Evolutionary conservation across 106 monocot genomes (phyloP).

Genomic region (Ottelia alismoides): DNA sequence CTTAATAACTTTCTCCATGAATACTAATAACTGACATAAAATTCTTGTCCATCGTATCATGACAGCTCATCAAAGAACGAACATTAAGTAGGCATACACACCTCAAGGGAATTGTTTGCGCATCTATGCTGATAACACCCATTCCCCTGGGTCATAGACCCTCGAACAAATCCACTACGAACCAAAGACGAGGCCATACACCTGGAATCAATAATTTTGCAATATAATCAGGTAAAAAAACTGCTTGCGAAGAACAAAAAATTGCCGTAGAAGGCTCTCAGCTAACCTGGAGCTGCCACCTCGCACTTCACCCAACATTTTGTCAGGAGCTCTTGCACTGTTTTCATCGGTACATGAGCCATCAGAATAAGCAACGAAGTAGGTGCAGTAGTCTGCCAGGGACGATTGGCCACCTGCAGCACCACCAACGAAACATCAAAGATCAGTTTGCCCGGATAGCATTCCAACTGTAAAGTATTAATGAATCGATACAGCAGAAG

Average conservation of each 20-base stretch:
- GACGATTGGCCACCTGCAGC: too few species aligned
- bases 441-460: too few species aligned
- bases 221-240: not conserved
- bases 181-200: constrained; percentile 98
- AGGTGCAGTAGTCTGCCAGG: too few species aligned
- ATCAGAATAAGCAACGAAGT: too few species aligned
- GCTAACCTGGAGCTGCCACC: constrained; percentile 90
- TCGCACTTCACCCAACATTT: constrained; percentile 93
- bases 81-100: constrained; percentile 7
- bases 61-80: not conserved
- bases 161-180: constrained; percentile 94
- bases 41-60: not conserved
- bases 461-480: too few species aligned
- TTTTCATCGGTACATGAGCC: constrained; percentile 93
- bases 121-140: constrained; percentile 97
- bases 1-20: not conserved
- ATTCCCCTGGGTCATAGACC: constrained; percentile 96
- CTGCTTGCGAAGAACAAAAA: not conserved
- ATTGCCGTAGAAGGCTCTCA: not conserved
- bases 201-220: constrained; percentile 20
- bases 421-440: too few species aligned
- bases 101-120: constrained; percentile 64
- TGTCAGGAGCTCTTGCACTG: constrained; percentile 86
- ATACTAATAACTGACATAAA: not conserved
- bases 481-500: too few species aligned